Percentiles rank a stretch among this genome's conserved stretches.
phyloP scores from a whole-genome alignment of 208 protist genomes.

The Trypanosoma platydactyli region DNA sequence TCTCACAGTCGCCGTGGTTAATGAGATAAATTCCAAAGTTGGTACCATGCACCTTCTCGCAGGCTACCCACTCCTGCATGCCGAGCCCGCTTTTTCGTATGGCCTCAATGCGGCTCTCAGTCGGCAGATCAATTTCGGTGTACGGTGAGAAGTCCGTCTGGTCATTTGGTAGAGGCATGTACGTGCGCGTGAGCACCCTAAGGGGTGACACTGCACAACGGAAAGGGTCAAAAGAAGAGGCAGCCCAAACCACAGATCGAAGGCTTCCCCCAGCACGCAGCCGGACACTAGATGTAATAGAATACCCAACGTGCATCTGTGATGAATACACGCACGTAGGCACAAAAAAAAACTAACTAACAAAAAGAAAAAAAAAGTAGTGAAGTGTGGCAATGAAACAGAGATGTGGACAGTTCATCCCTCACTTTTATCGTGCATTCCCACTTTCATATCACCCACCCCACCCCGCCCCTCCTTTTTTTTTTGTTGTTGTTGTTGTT shows the following conservation, averaged over 20 bases:
- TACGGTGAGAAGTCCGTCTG: conserved; percentile 81
- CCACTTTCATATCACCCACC: no score
- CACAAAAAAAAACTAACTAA: conserved; percentile 4
- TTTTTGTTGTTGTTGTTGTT: no score
- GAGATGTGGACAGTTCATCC: not conserved
- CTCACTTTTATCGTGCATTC: no score
- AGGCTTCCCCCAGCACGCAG: not conserved
- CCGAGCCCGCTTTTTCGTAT: conserved; percentile 67
- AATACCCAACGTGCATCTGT: not conserved
- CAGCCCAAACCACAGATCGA: no score
- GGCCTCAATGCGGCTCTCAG: conserved; percentile 76
- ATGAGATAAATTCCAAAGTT: conserved; percentile 87
- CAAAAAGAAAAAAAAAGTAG: not conserved
- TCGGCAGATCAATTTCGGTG: conserved; percentile 83
- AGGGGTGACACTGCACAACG: not conserved
- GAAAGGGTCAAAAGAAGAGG: no score
- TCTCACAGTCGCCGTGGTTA: conserved; percentile 43
- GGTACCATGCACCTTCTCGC: conserved; percentile 86
- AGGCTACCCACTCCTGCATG: conserved; percentile 78
- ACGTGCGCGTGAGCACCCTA: conserved; percentile 29
- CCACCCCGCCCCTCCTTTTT: no score
- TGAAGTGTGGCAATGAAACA: not conserved
- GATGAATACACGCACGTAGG: not conserved
- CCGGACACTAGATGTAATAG: not conserved
- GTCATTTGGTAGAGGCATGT: conserved; percentile 66